Conservation (phyloP, 331 rosid genomes). For the Acacia pycnantha region DNA sequence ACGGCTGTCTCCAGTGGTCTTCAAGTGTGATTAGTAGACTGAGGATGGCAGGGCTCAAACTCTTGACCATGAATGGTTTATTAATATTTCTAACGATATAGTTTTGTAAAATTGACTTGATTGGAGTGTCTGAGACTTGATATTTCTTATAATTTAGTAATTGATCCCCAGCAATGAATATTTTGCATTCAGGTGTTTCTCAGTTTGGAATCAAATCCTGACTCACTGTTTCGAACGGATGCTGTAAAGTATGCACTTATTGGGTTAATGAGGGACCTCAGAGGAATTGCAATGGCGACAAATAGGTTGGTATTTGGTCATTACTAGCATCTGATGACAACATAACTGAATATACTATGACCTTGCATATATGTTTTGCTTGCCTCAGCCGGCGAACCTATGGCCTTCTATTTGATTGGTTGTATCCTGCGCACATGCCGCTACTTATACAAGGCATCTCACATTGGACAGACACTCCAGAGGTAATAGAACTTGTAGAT, state of each 20-base stretch:
- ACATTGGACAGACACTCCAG: slow-evolving; percentile 96
- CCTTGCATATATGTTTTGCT: slow-evolving; percentile 23
- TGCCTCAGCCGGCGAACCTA: slow-evolving; percentile 86
- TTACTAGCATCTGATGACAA: slow-evolving; percentile 21
- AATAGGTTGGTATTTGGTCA: slow-evolving; percentile 57
- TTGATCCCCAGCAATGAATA: not conserved
- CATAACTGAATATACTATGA: slow-evolving; percentile 3
- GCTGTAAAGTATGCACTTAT: slow-evolving; percentile 77
- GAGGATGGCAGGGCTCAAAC: not conserved
- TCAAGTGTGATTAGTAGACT: not conserved
- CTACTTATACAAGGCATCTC: slow-evolving; percentile 89
- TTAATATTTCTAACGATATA: not conserved
- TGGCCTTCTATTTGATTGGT: slow-evolving; percentile 97
- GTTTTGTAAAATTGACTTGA: not conserved
- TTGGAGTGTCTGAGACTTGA: slow-evolving; percentile 1
- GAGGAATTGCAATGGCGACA: slow-evolving; percentile 99
- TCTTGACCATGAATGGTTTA: not conserved
- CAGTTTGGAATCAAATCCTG: slow-evolving; percentile 90
- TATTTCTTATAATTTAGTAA: slow-evolving; percentile 12
- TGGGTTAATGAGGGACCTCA: slow-evolving; percentile 96
- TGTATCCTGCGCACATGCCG: slow-evolving; percentile 91
- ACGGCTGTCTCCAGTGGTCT: not conserved
- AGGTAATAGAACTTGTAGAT: slow-evolving; percentile 53
- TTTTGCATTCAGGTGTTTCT: slow-evolving; percentile 63
- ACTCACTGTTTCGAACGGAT: slow-evolving; percentile 90